phyloP scores from a whole-genome alignment of 2,329 filamentous ascomycete genomes.

The Botryotinia narcissicola region DNA sequence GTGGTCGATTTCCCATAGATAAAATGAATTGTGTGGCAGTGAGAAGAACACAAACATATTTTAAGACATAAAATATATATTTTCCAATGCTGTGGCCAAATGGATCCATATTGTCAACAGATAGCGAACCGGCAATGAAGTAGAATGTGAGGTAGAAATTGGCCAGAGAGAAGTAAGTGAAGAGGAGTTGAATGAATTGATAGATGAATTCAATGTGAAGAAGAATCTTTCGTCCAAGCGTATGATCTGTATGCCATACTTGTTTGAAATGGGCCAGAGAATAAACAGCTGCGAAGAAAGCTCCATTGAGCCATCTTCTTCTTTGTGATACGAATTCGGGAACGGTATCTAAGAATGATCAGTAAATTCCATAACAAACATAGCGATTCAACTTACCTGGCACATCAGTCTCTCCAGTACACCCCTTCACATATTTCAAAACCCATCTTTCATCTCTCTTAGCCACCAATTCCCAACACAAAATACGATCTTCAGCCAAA shows the following conservation, averaged over 20 bases:
- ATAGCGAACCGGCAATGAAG: slow-evolving; percentile 90
- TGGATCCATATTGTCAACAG: slow-evolving; percentile 76
- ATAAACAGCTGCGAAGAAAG: slow-evolving; percentile 98
- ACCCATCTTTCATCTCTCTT: slow-evolving; percentile 96
- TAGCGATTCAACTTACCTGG: slow-evolving; percentile 62
- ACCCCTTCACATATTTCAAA: slow-evolving; percentile 94
- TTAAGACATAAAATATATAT: slow-evolving; percentile 81
- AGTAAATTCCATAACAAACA: background rate
- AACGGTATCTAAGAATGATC: slow-evolving; percentile 65
- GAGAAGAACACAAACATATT: slow-evolving; percentile 81
- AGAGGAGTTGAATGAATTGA: slow-evolving; percentile 86
- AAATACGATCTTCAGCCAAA: slow-evolving; percentile 81
- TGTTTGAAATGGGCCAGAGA: slow-evolving; percentile 93
- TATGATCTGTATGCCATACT: slow-evolving; percentile 91
- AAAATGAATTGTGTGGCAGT: slow-evolving; percentile 96
- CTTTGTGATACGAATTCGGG: slow-evolving; percentile 97
- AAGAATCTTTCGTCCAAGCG: slow-evolving; percentile 80
- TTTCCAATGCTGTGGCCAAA: slow-evolving; percentile 85
- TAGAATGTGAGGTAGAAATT: slow-evolving; percentile 99
- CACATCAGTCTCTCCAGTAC: slow-evolving; percentile 96
- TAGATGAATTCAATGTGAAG: slow-evolving; percentile 95
- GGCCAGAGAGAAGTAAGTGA: slow-evolving; percentile 96
- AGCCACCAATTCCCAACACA: slow-evolving; percentile 93
- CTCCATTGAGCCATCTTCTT: slow-evolving; percentile 95
- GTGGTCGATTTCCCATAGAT: slow-evolving; percentile 91